phyloP scores from a whole-genome alignment of 2,329 filamentous ascomycete genomes.

The Pestalotiopsis sp. region DNA sequence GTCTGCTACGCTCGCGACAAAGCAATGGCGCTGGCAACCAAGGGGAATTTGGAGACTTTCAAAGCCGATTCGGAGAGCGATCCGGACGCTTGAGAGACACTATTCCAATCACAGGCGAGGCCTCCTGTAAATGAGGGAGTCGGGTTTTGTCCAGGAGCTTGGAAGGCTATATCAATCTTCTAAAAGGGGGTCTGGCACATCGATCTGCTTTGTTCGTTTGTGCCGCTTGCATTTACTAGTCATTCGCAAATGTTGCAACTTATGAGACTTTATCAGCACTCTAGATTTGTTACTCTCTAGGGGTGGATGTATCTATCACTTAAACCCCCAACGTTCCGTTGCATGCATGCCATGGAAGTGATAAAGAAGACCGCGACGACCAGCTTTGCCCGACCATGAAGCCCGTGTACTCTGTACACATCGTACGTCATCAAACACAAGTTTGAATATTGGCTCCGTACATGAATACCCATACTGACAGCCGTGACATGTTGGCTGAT shows the following conservation, averaged over 20 bases:
- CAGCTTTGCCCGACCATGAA: neutral
- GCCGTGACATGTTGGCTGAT: neutral
- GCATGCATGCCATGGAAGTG: no score
- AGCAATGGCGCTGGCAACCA: conserved; percentile 15
- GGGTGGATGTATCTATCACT: no score
- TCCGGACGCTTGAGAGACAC: conserved; percentile 17
- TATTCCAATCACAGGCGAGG: neutral
- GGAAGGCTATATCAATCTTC: neutral
- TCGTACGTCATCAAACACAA: neutral
- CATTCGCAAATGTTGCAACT: neutral
- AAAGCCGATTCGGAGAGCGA: conserved; percentile 10
- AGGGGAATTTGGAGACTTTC: conserved; percentile 2
- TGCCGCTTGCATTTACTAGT: neutral
- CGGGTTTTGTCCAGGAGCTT: no score
- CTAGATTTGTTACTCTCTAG: no score
- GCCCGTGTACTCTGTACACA: neutral
- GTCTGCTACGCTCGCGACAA: conserved; percentile 35
- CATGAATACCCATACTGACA: neutral
- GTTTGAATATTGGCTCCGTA: neutral
- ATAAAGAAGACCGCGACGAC: no score
- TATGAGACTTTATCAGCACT: neutral
- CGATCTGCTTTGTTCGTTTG: neutral
- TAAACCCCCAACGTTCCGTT: no score
- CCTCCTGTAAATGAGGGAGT: neutral
- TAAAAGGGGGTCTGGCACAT: neutral